Evolutionary conservation across 1,139 yeast species (phyloP).

Genomic region (Geotrichum siamense): DNA sequence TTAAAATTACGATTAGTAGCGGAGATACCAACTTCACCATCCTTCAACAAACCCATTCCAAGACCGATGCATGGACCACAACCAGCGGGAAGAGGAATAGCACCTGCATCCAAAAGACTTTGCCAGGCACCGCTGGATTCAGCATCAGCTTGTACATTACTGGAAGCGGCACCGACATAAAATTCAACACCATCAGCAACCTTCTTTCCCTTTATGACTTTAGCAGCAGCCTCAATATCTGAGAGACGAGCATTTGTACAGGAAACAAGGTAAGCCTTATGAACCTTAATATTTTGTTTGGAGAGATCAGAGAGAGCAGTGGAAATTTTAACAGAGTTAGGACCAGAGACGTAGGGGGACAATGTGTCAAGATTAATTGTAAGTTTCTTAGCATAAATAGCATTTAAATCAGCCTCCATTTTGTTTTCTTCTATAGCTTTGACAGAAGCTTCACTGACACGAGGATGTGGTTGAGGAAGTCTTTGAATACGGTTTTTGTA

Average conservation of each 20-base stretch:
- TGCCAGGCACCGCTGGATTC: conserved; percentile 90
- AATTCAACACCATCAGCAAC: conserved; percentile 87
- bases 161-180: conserved; percentile 95
- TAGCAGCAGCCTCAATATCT: conserved; percentile 93
- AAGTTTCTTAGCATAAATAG: conserved; percentile 80
- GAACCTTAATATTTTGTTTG: conserved; percentile 61
- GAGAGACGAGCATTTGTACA: conserved; percentile 93
- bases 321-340: conserved; percentile 90
- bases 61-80: conserved; percentile 99
- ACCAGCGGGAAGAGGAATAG: conserved; percentile 93
- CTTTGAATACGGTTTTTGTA: conserved; percentile 59
- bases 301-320: conserved; percentile 71
- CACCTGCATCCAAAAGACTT: conserved; percentile 82
- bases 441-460: conserved; percentile 61
- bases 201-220: conserved; percentile 68
- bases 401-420: conserved; percentile 59
- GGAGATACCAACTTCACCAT: conserved; percentile 96
- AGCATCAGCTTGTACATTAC: conserved; percentile 87
- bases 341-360: conserved; percentile 92
- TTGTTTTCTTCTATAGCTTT: conserved; percentile 40
- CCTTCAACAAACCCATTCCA: conserved; percentile 86
- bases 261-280: conserved; percentile 95
- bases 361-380: conserved; percentile 74
- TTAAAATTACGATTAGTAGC: conserved; percentile 98
- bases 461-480: conserved; percentile 77